Base-by-base conservation (phyloP, 2,329 filamentous ascomycete genomes). In the Phialophora chinensis region DNA sequence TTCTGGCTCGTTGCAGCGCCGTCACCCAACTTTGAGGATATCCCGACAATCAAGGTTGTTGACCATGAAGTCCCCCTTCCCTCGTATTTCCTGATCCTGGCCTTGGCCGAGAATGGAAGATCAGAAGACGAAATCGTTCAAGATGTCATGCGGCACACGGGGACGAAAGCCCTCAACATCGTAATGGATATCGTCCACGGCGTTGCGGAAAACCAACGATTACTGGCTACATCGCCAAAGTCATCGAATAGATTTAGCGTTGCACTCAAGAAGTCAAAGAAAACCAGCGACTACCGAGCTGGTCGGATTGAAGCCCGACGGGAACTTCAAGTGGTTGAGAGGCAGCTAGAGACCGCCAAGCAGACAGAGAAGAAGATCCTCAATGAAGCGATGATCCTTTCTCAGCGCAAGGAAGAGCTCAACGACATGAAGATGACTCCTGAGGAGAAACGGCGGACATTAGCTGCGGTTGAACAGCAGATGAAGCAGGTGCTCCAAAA, bases 1-100 rank as follows among this genome's bases (percentile, higher is more conserved):
- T 61, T 68, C 33, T 66, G 61, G 66, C 42, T 68, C 20, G 56
- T 70, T 20, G 20, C 61, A 38, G 65, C 68, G 12, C 68, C 66
- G n/a, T 54, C 42, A 29, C 60, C 60, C n/a, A 68, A 70, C 29
- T 70, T 63, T 42, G 56, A 66, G 17, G 49, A 64, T 31, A 58
- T 69, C n/a, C 66, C 66, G 5, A 70, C 66, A n/a, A 67, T 70
- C 54, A 62, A 57, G 17, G 58, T 70, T 14, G 62, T 42, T 27
- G 35, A 35, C 42, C 59, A 67, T 47, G 63, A 70, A 50, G 61
- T 70, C 3, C 68, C 66, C 1, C 54, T 69, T 6, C 68, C 68
- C 10, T 66, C 66, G 14, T 70, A 70, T 47, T 70, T 66, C 63
- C 53, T 56, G 2, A 66, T 70, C 29, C 49, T 65, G 27, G 60